Evolutionary conservation across 495 filamentous ascomycete genomes (phyloP).

Genomic region (Daldinia loculata): DNA sequence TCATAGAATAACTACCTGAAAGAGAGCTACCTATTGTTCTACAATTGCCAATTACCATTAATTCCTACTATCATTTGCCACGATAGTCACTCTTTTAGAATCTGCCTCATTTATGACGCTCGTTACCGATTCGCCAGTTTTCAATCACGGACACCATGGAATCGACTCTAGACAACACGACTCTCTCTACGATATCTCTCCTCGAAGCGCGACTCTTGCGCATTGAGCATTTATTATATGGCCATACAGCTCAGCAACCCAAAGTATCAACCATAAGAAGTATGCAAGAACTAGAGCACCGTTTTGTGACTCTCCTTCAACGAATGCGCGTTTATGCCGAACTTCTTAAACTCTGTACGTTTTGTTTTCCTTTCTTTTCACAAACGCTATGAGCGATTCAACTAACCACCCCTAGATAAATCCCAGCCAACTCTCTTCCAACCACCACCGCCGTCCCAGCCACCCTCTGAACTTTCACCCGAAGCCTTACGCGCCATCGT

Average conservation of each 20-base stretch:
- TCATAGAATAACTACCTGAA: not conserved
- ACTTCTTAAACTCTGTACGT: constrained; percentile 60
- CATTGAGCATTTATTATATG: constrained; percentile 78
- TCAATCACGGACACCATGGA: constrained; percentile 49
- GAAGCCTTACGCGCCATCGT: constrained; percentile 71
- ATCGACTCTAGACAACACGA: constrained; percentile 58
- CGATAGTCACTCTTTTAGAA: not conserved
- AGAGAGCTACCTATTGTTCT: not conserved
- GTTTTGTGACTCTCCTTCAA: constrained; percentile 51
- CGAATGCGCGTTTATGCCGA: constrained; percentile 57
- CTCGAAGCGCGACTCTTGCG: constrained; percentile 79
- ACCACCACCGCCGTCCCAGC: constrained; percentile 46
- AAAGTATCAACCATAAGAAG: constrained; percentile 58
- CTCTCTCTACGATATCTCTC: constrained; percentile 72
- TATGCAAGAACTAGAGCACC: constrained; percentile 71
- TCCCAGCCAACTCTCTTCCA: constrained; percentile 59
- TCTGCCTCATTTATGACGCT: not conserved
- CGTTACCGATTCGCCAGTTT: not conserved
- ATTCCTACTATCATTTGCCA: not conserved
- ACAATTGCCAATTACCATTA: not conserved
- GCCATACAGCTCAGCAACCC: constrained; percentile 55
- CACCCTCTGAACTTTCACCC: constrained; percentile 52
- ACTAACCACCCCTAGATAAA: constrained; percentile 49
- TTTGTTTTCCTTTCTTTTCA: not conserved
- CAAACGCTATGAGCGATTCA: not conserved